These are phyloP conservation scores for Balakata baccata DNA, from an alignment of 345 rosid species.

Conservation along the genomic window DNA sequence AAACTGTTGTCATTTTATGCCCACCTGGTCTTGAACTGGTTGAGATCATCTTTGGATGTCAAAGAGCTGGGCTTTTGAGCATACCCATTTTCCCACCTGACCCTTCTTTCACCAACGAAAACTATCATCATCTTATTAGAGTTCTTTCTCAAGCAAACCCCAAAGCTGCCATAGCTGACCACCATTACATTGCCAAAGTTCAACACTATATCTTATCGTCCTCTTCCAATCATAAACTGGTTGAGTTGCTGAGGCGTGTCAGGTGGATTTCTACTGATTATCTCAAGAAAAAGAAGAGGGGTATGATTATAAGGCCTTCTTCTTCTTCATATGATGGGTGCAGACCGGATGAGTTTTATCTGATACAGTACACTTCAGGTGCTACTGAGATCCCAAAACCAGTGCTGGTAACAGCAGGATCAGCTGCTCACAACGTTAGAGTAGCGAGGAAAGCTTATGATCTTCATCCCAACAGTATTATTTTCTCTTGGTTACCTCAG, in stretches of 20 bases:
- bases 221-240: constrained; percentile 29
- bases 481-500: constrained; percentile 62
- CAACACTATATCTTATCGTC: constrained; percentile 29
- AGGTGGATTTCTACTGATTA: constrained; percentile 46
- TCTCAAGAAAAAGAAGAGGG: constrained; percentile 16
- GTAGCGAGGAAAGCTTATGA: constrained; percentile 55
- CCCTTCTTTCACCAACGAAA: constrained; percentile 32
- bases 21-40: constrained; percentile 52
- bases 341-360: constrained; percentile 39
- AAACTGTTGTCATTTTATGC: constrained; percentile 43
- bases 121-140: constrained; percentile 42
- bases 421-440: constrained; percentile 65
- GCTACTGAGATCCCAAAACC: constrained; percentile 66
- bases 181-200: constrained; percentile 31
- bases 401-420: constrained; percentile 54
- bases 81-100: constrained; percentile 50
- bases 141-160: constrained; percentile 56
- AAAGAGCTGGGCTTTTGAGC: constrained; percentile 52
- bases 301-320: not conserved
- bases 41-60: constrained; percentile 52
- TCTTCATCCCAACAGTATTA: constrained; percentile 46
- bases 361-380: constrained; percentile 70
- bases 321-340: constrained; percentile 32
- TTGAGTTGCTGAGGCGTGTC: constrained; percentile 32
- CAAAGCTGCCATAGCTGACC: constrained; percentile 54